Evolutionary conservation across 768 basidiomycete genomes (phyloP), one percentile per base, ranked within the genome.

Genomic region (Boletus pseudopeckii): DNA sequence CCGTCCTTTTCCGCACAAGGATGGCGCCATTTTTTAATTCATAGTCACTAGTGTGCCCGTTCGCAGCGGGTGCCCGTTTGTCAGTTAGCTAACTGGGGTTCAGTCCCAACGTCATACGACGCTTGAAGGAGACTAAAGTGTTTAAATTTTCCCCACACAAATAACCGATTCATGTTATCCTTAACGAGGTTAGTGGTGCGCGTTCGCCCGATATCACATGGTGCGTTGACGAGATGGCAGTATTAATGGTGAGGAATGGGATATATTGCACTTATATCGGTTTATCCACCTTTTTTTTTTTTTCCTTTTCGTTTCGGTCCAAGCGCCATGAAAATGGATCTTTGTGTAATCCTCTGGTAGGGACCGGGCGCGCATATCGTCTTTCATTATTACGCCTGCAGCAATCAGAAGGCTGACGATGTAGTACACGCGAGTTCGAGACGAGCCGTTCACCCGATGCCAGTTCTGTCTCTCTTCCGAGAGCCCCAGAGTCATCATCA

Each of bases 241-340:
- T 98, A 98, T 70, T n/a, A n/a, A n/a, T n/a, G n/a, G n/a, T 93
- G 68, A 51, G 75, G 70, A 47, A 52, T 18, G 38, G 55, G 55
- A 48, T 49, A 55, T 46, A 60, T 58, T 52, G 32, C 50, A 30
- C 33, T 55, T 26, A 39, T 33, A 24, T 45, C 28, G 24, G 24
- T 24, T 22, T 22, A 22, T 22, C 22, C 22, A 22, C 22, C 4
- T 22, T 22, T 22, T 22, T 22, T n/a, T n/a, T n/a, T n/a, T n/a
- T n/a, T n/a, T n/a, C n/a, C 22, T 22, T 22, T 22, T 22, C 22
- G 34, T 36, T 36, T 46, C 54, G 46, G 24, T 39, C 33, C 44
- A 69, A 95, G 91, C 91, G 92, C 2, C 95, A 97, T 63, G 86
- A 96, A 74, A 94, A 98, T 68, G 93, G 95, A 0, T 88, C 92